A percentile compares a stretch with the other conserved stretches of the same genome.
phyloP scores from a whole-genome alignment of 2,329 filamentous ascomycete species.

The Fusarium verticillioides region DNA sequence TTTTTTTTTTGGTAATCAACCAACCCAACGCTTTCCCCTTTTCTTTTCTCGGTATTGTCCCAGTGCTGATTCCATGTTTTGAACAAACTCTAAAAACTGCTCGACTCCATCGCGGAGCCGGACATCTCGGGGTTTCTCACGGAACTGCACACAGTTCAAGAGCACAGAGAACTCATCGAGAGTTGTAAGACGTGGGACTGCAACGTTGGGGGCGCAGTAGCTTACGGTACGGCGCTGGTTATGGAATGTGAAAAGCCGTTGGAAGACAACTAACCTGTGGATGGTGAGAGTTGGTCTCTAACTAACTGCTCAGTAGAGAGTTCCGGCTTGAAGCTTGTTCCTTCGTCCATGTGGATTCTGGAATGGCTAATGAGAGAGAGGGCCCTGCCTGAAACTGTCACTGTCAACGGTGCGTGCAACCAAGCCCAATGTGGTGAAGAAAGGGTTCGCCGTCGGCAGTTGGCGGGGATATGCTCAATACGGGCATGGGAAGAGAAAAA shows the following conservation, averaged over 20 bases:
- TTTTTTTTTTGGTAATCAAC: not conserved
- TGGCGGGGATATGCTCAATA: slow-evolving; percentile 1
- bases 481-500: not conserved
- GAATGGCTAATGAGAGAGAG: not conserved
- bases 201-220: slow-evolving; percentile 15
- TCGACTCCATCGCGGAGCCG: slow-evolving; percentile 11
- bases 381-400: slow-evolving; percentile 15
- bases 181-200: slow-evolving; percentile 18
- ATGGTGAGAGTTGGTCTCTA: not conserved
- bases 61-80: slow-evolving; percentile 19
- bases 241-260: slow-evolving; percentile 12
- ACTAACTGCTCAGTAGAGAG: not conserved
- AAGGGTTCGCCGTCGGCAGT: slow-evolving; percentile 18
- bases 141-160: slow-evolving; percentile 9
- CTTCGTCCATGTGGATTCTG: not conserved
- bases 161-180: slow-evolving; percentile 14
- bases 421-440: slow-evolving; percentile 18
- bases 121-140: not conserved
- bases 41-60: not conserved
- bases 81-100: slow-evolving; percentile 15
- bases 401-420: slow-evolving; percentile 19
- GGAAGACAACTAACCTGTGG: not conserved
- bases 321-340: slow-evolving; percentile 16
- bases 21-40: not conserved
- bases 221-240: not conserved